Evolutionary conservation across 352 stramenopile genomes (phyloP), one percentile per base, ranked within the genome.

Genomic region (Globisporangium carolinianum): DNA sequence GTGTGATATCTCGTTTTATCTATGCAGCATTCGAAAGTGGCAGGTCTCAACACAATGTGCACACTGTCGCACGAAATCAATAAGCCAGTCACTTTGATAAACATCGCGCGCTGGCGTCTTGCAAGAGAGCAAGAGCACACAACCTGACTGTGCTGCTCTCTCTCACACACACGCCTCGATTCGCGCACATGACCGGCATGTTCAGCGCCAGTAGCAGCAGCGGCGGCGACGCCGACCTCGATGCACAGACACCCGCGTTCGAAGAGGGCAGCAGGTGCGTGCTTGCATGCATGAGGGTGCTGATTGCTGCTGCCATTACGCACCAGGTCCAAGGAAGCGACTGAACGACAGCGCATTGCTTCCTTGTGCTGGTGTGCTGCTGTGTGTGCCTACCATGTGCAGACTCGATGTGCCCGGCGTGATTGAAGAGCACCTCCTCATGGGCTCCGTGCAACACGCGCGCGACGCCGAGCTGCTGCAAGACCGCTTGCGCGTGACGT

Each of bases 401-500:
- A 84, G 78, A 66, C 66, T 89, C 36, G 79, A 89, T 42, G 69
- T 89, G 36, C 79, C 79, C 12, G 79, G 79, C 18, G 67, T 89
- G 37, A 67, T 89, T 38, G 63, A 78, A 50, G 71, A 72, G 9
- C 69, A 68, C 54, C 57, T 89, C 54, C 63, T 89, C 35, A 67
- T 89, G 55, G 76, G 76, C 38, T 86, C 76, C n/a, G 68, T 86
- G 17, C 67, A 75, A 38, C 79, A 89, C 59, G 73, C 71, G 35
- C 73, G 63, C 47, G 76, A 89, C 66, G 69, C 71, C 47, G 57
- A 61, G 43, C 67, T 89, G 48, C 62, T 89, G 45, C 81, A 80
- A 64, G 45, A 63, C 18, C 81, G 83, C 52, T 55, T 87, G 58
- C 58, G 70, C 36, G 69, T 87, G 9, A 51, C 56, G 17, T 84